A percentile compares a stretch with the other conserved stretches of the same genome.
Evolutionary conservation across 1,284 basidiomycete species (phyloP).

Genomic region (Wolfiporia cocos): DNA sequence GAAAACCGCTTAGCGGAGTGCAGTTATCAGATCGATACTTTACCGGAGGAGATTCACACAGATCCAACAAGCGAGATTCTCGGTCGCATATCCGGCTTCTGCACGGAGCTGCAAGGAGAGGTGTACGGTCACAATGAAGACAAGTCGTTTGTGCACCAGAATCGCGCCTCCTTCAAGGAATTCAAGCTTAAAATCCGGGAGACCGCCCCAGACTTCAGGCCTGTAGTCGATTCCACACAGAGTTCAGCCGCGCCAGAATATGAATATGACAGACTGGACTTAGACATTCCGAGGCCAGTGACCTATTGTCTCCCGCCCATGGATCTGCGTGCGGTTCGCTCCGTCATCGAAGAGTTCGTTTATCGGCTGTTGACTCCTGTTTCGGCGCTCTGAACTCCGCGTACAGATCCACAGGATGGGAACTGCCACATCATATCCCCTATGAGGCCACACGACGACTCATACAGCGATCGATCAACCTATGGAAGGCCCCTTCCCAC

Average conservation of each 20-base stretch:
- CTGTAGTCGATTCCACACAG: constrained; percentile 2
- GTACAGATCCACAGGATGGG: constrained; percentile 41
- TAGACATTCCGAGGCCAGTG: constrained; percentile 11
- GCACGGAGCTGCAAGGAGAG: constrained; percentile 26
- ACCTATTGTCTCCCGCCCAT: constrained; percentile 9
- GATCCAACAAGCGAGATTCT: constrained; percentile 41
- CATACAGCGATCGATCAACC: constrained; percentile 30
- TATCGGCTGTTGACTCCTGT: too few species aligned
- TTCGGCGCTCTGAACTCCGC: background rate
- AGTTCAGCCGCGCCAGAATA: constrained; percentile 3
- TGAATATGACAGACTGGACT: constrained; percentile 20
- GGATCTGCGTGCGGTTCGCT: constrained; percentile 13
- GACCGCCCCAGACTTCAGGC: constrained; percentile 35
- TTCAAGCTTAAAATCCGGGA: constrained; percentile 30
- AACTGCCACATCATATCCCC: constrained; percentile 44
- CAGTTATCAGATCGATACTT: constrained; percentile 24
- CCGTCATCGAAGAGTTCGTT: constrained; percentile 19
- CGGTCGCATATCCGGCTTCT: constrained; percentile 37
- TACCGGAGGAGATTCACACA: constrained; percentile 33
- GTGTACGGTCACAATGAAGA: constrained; percentile 30
- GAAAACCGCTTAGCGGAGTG: constrained; percentile 31
- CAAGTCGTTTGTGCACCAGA: constrained; percentile 31
- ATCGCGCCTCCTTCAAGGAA: constrained; percentile 23
- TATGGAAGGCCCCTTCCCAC: constrained; percentile 36
- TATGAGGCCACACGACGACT: constrained; percentile 42